Conservation (phyloP, 164 flowering plant species). For the Vitis labrusca region DNA sequence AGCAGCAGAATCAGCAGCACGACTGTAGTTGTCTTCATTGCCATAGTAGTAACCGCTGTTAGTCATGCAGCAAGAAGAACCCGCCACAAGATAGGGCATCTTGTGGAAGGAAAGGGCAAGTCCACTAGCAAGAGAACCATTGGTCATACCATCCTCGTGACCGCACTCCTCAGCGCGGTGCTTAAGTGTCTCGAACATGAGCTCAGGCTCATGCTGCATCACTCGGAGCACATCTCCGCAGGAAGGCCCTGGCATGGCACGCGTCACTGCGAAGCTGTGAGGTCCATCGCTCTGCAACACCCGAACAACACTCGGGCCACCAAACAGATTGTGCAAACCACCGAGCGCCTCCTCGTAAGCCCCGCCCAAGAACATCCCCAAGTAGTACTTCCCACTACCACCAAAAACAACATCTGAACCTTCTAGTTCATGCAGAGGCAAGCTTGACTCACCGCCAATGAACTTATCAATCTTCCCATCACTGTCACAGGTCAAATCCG, state of each 20-base stretch:
- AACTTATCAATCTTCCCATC: conserved; percentile 94
- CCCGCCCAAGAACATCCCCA: conserved; percentile 99
- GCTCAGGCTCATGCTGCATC: conserved; percentile 99
- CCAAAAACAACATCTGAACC: conserved; percentile 25
- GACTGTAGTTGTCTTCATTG: conserved; percentile 33
- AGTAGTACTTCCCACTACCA: conserved; percentile 52
- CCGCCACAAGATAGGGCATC: conserved; percentile 72
- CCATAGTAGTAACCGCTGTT: conserved; percentile 40
- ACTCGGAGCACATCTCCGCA: conserved; percentile 82
- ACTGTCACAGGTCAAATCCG: conserved; percentile 97
- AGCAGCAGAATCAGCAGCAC: conserved; percentile 29
- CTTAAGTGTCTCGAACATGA: conserved; percentile 94
- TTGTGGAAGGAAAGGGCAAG: conserved; percentile 70
- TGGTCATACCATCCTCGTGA: conserved; percentile 19
- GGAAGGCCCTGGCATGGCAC: conserved; percentile 77
- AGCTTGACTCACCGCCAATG: conserved; percentile 82
- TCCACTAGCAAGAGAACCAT: conserved; percentile 43
- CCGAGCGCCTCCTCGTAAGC: conserved; percentile 99
- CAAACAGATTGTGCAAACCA: conserved; percentile 93
- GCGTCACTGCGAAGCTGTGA: conserved; percentile 87
- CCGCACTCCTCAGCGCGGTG: conserved; percentile 71
- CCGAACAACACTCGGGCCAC: conserved; percentile 94
- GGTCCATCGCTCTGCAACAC: conserved; percentile 90
- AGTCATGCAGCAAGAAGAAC: conserved; percentile 37
- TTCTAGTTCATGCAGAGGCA: conserved; percentile 79